phyloP scores from a whole-genome alignment of 495 filamentous ascomycete genomes.

The Hyaloscypha variabilis region DNA sequence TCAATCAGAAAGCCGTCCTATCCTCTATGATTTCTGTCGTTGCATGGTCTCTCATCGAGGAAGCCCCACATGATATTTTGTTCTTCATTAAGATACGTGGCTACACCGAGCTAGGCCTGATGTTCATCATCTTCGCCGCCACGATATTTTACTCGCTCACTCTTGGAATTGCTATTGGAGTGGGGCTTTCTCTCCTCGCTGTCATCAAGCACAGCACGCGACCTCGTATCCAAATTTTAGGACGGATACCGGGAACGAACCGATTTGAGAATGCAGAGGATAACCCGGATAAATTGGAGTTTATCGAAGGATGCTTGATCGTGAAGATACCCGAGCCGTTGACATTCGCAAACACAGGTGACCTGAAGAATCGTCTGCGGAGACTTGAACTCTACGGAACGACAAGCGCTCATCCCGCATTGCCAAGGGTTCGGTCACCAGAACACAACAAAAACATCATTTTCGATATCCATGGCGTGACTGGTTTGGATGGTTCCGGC shows the following conservation, averaged over 20 bases:
- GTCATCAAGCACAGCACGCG: constrained; percentile 88
- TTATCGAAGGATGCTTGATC: constrained; percentile 89
- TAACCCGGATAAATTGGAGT: constrained; percentile 74
- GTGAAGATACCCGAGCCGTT: constrained; percentile 97
- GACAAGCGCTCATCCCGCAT: constrained; percentile 77
- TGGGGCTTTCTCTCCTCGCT: constrained; percentile 84
- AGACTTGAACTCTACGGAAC: constrained; percentile 89
- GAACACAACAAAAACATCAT: constrained; percentile 87
- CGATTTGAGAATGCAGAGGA: constrained; percentile 90
- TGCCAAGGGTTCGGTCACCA: constrained; percentile 71
- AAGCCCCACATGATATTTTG: constrained; percentile 84
- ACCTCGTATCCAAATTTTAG: constrained; percentile 95
- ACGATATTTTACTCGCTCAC: constrained; percentile 93
- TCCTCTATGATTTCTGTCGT: constrained; percentile 95
- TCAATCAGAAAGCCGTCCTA: constrained; percentile 83
- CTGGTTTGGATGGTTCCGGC: constrained; percentile 87
- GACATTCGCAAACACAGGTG: constrained; percentile 96
- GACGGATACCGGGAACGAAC: constrained; percentile 79
- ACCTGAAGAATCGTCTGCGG: constrained; percentile 80
- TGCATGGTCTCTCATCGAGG: constrained; percentile 91
- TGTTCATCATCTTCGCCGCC: constrained; percentile 83
- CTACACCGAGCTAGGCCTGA: constrained; percentile 81
- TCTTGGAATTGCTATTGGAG: constrained; percentile 85
- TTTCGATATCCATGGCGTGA: constrained; percentile 96
- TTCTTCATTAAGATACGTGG: constrained; percentile 90